These are phyloP conservation scores for Penicillium atrosanguineum DNA, from an alignment of 495 filamentous ascomycete genomes.

Conservation along the genomic window DNA sequence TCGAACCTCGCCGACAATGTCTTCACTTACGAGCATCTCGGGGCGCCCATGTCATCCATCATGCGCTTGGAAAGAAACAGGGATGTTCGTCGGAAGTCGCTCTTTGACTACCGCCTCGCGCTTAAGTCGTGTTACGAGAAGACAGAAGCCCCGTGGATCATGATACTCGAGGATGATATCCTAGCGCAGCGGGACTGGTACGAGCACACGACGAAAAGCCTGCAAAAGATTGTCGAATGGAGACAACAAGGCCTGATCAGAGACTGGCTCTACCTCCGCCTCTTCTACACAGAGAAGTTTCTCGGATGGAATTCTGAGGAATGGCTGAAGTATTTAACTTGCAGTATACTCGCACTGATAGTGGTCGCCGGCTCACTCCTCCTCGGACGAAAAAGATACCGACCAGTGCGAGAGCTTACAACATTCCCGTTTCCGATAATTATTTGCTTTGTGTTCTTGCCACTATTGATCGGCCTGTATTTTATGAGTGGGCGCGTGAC, in stretches of 20 bases:
- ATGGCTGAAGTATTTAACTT: not conserved
- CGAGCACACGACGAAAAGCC: not conserved
- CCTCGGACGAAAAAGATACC: not conserved
- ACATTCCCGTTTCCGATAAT: not conserved
- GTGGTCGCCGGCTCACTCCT: not conserved
- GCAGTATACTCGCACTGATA: not conserved
- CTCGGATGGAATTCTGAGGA: not conserved
- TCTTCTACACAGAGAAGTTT: not conserved
- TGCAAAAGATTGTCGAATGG: not conserved
- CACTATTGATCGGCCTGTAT: not conserved
- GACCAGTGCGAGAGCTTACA: not conserved
- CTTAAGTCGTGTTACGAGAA: not conserved
- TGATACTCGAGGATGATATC: not conserved
- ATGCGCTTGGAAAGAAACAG: not conserved
- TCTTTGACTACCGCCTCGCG: not conserved
- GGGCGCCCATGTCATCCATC: not conserved
- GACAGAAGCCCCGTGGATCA: not conserved
- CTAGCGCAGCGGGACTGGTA: not conserved
- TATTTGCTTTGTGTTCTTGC: not conserved
- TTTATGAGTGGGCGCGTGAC: not conserved
- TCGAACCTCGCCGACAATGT: not conserved
- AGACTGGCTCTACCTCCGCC: not conserved
- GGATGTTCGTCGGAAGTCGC: not conserved
- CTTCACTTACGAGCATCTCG: not conserved
- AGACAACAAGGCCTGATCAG: not conserved